Evolutionary conservation across 2,329 filamentous ascomycete genomes (phyloP), one percentile per base, ranked within the genome.

Genomic region (Cercospora berteroae): DNA sequence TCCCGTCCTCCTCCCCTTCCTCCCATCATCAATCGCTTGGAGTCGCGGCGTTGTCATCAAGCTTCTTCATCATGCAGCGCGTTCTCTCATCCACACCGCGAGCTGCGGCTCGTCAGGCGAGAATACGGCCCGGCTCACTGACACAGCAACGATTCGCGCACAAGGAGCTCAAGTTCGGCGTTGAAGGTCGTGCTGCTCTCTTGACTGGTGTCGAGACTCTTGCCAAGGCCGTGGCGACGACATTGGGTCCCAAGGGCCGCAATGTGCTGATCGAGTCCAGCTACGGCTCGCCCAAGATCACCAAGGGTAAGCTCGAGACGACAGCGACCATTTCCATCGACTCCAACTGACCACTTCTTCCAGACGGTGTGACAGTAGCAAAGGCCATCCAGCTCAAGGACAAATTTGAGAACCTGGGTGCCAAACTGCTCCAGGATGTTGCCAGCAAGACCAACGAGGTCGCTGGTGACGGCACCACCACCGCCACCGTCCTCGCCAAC

Each of bases 351-450:
- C 62, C 44, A 33, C 7, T 16, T 12, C 16, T 5, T 20, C 39
- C 69, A 84, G 83, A 85, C 74, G 83, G 83, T 81, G 83, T 85
- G 48, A 84, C 83, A 44, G 83, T 85, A 72, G 83, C 82, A 67
- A 94, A 90, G 84, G 93, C 94, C 71, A 91, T 99, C 78, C 88
- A 88, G 72, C 89, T 99, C 73, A 89, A 99, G 87, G 95, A 99
- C 87, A 98, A 98, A 85, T 99, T 97, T 83, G 95, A 99, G 86
- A 99, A 99, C 87, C 92, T 99, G 76, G 95, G 95, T 81, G 95
- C 95, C 77, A 91, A 92, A 79, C 89, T 99, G 74, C 89, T 99
- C 75, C 94, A 98, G 84, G 95, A 99, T 82, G 95, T 99, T 74
- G 95, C 95, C 77, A 95, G 92, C 79, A 99, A 99, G 90, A 99